Conservation (phyloP, 352 stramenopile genomes). For the Globisporangium spiculum region DNA sequence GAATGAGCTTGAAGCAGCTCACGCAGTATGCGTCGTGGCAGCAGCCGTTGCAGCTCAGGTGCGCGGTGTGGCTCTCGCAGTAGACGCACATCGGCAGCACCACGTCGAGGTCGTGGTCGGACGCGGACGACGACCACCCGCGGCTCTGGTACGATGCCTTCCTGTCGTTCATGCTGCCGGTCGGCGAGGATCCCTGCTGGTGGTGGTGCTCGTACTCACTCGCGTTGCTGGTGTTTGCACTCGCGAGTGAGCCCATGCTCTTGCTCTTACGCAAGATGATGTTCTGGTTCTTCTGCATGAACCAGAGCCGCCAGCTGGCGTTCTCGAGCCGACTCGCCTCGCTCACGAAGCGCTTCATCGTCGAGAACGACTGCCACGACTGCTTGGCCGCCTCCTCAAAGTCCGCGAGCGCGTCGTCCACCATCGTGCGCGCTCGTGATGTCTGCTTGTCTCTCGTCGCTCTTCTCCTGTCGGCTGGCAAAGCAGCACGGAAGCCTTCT, state of each 20-base stretch:
- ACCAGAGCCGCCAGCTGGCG: constrained; percentile 81
- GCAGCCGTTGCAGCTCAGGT: constrained; percentile 78
- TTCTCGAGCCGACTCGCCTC: constrained; percentile 80
- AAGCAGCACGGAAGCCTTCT: neutral
- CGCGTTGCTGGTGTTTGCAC: neutral
- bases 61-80: constrained; percentile 68
- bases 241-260: constrained; percentile 12
- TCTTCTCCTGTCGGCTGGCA: neutral
- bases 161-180: neutral
- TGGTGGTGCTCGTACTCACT: neutral
- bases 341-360: constrained; percentile 83
- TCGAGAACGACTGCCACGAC: constrained; percentile 87
- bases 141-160: constrained; percentile 21
- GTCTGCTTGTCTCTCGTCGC: neutral
- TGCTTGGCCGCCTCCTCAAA: constrained; percentile 76
- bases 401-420: constrained; percentile 34
- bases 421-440: constrained; percentile 16
- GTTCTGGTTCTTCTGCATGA: constrained; percentile 49
- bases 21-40: constrained; percentile 86
- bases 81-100: constrained; percentile 55
- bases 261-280: constrained; percentile 13
- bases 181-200: constrained; percentile 9
- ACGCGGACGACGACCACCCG: constrained; percentile 7
- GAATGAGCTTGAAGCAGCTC: constrained; percentile 85
- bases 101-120: constrained; percentile 5